phyloP scores from a whole-genome alignment of 768 basidiomycete genomes.

The Suillus decipiens region DNA sequence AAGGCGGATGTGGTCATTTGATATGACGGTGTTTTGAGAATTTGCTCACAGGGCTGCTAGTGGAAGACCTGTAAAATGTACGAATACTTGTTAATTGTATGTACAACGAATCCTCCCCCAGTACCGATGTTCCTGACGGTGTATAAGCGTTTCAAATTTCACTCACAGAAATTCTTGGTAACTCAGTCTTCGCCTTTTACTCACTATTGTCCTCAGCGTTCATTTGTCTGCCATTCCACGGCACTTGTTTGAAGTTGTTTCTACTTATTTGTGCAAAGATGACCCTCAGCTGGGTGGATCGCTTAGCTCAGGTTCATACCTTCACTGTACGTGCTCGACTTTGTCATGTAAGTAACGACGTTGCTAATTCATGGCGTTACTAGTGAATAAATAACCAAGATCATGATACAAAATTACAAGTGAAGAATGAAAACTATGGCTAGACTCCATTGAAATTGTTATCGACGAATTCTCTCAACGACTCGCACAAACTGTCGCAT shows the following conservation, averaged over 20 bases:
- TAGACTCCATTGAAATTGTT: neutral
- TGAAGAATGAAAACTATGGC: neutral
- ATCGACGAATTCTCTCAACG: neutral
- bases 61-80: neutral
- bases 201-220: no score
- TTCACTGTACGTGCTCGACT: no score
- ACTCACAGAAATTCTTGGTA: neutral
- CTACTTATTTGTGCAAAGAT: no score
- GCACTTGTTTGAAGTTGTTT: no score
- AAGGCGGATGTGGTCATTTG: conserved; percentile 6
- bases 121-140: neutral
- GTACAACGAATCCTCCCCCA: neutral
- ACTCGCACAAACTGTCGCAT: neutral
- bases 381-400: neutral
- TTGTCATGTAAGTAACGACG: no score
- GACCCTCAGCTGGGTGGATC: no score
- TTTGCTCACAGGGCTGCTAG: neutral
- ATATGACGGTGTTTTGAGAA: neutral
- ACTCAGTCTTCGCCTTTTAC: no score
- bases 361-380: no score
- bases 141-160: neutral
- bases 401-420: neutral
- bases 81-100: neutral
- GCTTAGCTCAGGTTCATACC: no score
- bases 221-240: no score